Conservation (phyloP, 495 filamentous ascomycete genomes). For the Neurospora sublineolata region DNA sequence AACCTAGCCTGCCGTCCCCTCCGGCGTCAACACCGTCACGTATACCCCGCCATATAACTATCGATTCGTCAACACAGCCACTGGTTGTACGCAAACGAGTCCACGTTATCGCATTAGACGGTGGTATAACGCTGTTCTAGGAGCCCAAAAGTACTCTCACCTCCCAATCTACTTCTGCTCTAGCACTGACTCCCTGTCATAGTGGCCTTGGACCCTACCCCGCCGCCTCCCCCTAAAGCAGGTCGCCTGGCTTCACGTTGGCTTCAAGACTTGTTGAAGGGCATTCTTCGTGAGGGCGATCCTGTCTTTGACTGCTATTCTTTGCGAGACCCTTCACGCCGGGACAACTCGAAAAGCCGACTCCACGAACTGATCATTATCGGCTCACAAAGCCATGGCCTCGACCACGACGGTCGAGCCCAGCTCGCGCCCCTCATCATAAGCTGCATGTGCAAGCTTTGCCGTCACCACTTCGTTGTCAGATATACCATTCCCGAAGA, state of each 20-base stretch:
- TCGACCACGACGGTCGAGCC: slow-evolving; percentile 5
- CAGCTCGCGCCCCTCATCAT: slow-evolving; percentile 1
- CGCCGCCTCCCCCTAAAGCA: background rate
- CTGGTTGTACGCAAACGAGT: background rate
- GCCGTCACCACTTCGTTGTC: slow-evolving; percentile 25
- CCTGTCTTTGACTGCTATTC: slow-evolving; percentile 1
- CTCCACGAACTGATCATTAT: slow-evolving; percentile 18
- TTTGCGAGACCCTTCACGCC: slow-evolving; percentile 8
- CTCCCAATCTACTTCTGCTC: background rate
- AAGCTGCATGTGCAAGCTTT: slow-evolving; percentile 21
- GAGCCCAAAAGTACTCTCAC: background rate
- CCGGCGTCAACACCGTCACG: background rate
- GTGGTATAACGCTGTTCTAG: background rate
- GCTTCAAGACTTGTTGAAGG: slow-evolving; percentile 16
- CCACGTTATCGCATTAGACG: background rate
- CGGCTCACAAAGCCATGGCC: slow-evolving; percentile 12
- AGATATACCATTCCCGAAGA: slow-evolving; percentile 2
- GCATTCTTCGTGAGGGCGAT: slow-evolving; percentile 1
- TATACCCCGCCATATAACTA: background rate
- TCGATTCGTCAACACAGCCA: background rate
- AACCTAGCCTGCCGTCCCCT: background rate
- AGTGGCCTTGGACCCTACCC: background rate
- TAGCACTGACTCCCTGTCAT: background rate
- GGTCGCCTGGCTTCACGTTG: slow-evolving; percentile 16
- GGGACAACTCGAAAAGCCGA: background rate